Evolutionary conservation across 495 filamentous ascomycete species (phyloP), one percentile per base, ranked within the genome.

Genomic region (Articulospora tetracladia): DNA sequence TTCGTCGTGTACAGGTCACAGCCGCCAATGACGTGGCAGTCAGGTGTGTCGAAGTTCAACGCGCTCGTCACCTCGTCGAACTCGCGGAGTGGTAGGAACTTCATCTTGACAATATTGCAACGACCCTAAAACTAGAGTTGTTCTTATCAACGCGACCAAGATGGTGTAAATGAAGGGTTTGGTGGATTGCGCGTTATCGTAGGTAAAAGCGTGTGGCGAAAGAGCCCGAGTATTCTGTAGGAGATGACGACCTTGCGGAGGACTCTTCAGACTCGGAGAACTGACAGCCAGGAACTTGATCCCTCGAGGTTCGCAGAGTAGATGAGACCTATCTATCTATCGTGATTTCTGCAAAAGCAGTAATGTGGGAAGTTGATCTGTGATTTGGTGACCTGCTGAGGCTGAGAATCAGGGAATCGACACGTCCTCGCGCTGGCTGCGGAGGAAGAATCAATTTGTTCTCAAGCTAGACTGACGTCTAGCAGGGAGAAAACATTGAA

Each of bases 1-100:
- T 98, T 98, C 34, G 92, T 98, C 8, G 92, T 97, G 78, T 96
- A 99, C 20, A 97, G 82, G 72, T 99, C 94, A 77, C 92, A 97
- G 48, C 90, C 87, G 57, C 94, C 94, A 13, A 89, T 83, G 63
- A 98, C 87, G 65, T 92, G 89, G 66, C 89, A 92, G 70, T 97
- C 93, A 15, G 86, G 81, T 1, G 94, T 98, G 67, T 93, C 87
- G 77, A 98, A 98, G 67, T 93, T 96, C 65, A 99, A 82, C 48
- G 93, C 88, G 70, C 85, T 87, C 27, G 91, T 92, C 59, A 99
- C 87, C 63, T 86, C 82, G 73, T 97, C 91, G 70, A 97, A 88
- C 28, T 91, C 86, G 67, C 84, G 88, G 44, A 96, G 79, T n/a
- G 92, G 91, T 59, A 98, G 83, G 74, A 91, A 98, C 95, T 97